These are phyloP conservation scores for Collariella sp. DNA, from an alignment of 495 filamentous ascomycete species.

Conservation along the genomic window DNA sequence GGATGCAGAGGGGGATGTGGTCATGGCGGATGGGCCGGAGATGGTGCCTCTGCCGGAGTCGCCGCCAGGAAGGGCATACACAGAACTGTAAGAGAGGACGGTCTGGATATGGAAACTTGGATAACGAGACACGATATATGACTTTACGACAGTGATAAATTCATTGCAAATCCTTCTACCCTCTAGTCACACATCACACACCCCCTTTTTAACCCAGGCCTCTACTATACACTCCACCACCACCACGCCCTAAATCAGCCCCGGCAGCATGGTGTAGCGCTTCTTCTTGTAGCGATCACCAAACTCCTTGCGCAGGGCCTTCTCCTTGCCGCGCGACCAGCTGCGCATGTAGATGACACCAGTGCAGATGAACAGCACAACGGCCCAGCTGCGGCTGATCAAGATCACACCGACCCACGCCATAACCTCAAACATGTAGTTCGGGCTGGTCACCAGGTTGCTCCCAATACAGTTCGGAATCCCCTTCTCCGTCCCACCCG, in stretches of 20 bases:
- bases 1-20: constrained; percentile 13
- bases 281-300: constrained; percentile 85
- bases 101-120: not conserved
- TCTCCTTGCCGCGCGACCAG: constrained; percentile 93
- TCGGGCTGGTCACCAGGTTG: constrained; percentile 81
- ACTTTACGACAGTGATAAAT: not conserved
- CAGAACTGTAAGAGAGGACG: not conserved
- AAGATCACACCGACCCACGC: constrained; percentile 77
- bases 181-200: not conserved
- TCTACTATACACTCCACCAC: not conserved
- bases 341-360: constrained; percentile 65
- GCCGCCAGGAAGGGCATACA: not conserved
- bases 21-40: constrained; percentile 8
- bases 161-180: too few species aligned
- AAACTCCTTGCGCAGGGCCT: constrained; percentile 79
- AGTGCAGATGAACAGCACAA: constrained; percentile 59
- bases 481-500: constrained; percentile 74
- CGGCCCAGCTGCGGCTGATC: constrained; percentile 65
- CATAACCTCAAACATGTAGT: constrained; percentile 89
- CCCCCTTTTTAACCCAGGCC: not conserved
- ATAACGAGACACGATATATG: not conserved
- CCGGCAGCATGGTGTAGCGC: constrained; percentile 69
- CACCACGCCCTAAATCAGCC: constrained; percentile 28
- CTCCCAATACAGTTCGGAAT: constrained; percentile 88
- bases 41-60: constrained; percentile 8